Base-by-base conservation (phyloP, 305 asterid species). In the Fraxinus albicans region DNA sequence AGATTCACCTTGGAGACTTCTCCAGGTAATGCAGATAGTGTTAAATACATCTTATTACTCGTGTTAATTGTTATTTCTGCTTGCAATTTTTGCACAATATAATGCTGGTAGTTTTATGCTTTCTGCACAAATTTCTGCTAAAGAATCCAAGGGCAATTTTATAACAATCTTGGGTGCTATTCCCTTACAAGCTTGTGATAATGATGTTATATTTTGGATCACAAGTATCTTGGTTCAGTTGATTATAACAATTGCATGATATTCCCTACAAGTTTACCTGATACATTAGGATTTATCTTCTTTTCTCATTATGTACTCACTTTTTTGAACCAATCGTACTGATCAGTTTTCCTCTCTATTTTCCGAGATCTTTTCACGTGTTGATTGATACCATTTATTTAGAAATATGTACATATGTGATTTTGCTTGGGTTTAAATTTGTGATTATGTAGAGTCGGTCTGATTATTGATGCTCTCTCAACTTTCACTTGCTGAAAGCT, bases 1-100 rank as follows among this genome's bases (percentile, higher is more conserved):
- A 1, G 89, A 88, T 86, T 89, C 92, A 13, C 92, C 92, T 0
- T 89, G 92, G 92, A 83, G 91, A 76, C 89, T 88, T 85, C 92
- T 89, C 29, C 91, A 86, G 92, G 92, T 89, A 86, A 53, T 34
- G 3, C 27, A 4, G 23, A 12, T 73, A 42, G 77, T 80, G 27
- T 40, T 40, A 65, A 42, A 38, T 73, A 75, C 84, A 35, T 83
- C 58, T 74, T 23, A 0, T 75, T 82, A 25, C 15, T 79, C 23
- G 21, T 19, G 8, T 74, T 23, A 1, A 25, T 60, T 0, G 31
- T 50, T 33, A 21, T 36, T 58, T 60, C 40, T 53, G 75, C 17
- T 23, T 12, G 31, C 38, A 35, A 21, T 21, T 65, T 42, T 74
- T 73, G 35, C 34, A 9, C 21, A 7, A 50, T 21, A 31, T 8